Evolutionary conservation across 192 early-diverging fungal species (phyloP).

Genomic region (Coemansia sp.): DNA sequence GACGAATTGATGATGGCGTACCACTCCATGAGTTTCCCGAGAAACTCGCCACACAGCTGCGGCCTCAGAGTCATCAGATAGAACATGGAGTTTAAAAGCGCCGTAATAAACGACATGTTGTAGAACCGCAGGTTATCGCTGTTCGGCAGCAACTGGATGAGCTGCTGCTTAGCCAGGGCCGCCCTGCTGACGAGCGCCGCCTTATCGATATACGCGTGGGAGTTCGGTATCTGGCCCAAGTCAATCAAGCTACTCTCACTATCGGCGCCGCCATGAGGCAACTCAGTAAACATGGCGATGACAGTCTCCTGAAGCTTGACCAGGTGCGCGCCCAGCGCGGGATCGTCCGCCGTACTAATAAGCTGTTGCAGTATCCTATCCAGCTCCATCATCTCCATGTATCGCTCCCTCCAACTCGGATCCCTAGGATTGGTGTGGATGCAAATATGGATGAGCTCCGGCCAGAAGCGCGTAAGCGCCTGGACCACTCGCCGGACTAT

Average conservation of each 20-base stretch:
- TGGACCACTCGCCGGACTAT: conserved; percentile 43
- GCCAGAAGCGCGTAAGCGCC: conserved; percentile 46
- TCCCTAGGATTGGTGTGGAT: conserved; percentile 1
- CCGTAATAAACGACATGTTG: conserved; percentile 51
- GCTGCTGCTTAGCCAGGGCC: conserved; percentile 33
- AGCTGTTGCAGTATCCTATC: conserved; percentile 21
- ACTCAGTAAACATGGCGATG: conserved; percentile 26
- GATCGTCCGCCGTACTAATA: conserved; percentile 30
- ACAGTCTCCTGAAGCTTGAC: conserved; percentile 49
- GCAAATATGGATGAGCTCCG: conserved; percentile 20
- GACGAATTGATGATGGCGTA: conserved; percentile 42
- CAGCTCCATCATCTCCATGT: conserved; percentile 21
- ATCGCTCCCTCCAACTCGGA: conserved; percentile 18
- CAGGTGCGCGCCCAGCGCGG: conserved; percentile 38
- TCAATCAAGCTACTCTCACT: not conserved
- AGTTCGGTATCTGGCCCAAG: conserved; percentile 10
- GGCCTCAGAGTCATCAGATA: conserved; percentile 48
- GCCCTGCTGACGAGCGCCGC: conserved; percentile 25
- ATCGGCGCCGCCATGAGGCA: not conserved
- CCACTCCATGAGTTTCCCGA: conserved; percentile 38
- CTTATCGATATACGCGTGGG: conserved; percentile 31
- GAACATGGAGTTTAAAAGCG: conserved; percentile 39
- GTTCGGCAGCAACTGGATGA: conserved; percentile 41
- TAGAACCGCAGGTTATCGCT: conserved; percentile 42
- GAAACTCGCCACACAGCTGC: conserved; percentile 34